A percentile compares a stretch with the other conserved stretches of the same genome.
Evolutionary conservation across 2,329 filamentous ascomycete species (phyloP).

Genomic region (Exophiala xenobiotica): DNA sequence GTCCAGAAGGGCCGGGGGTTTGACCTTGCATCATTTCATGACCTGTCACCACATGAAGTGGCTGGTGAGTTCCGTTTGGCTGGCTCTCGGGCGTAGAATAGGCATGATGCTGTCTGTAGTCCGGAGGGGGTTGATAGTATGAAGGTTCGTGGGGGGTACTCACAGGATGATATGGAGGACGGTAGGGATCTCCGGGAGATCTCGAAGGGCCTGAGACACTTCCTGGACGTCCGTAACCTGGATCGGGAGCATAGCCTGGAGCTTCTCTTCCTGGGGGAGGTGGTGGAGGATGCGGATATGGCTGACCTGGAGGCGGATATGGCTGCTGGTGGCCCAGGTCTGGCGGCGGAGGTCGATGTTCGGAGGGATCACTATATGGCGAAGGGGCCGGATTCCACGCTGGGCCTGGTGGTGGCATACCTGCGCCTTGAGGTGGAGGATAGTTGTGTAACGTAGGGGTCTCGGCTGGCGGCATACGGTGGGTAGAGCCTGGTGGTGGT

Average conservation of each 20-base stretch:
- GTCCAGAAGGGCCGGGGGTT: conserved; percentile 19
- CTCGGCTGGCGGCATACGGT: conserved; percentile 31
- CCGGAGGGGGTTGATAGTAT: conserved; percentile 26
- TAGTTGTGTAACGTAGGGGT: conserved; percentile 30
- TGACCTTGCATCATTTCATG: conserved; percentile 31
- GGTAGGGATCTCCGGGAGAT: conserved; percentile 29
- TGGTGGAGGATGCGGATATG: conserved; percentile 20
- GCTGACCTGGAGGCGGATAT: conserved; percentile 21
- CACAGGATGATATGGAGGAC: conserved; percentile 26
- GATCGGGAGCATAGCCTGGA: conserved; percentile 27
- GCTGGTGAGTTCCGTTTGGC: conserved; percentile 25
- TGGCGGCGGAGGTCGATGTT: conserved; percentile 26
- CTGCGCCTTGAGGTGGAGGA: conserved; percentile 21
- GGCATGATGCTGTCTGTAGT: conserved; percentile 27
- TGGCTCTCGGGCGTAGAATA: conserved; percentile 27
- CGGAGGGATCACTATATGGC: conserved; percentile 27
- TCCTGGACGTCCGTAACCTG: conserved; percentile 28
- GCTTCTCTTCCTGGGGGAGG: conserved; percentile 23
- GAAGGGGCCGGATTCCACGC: conserved; percentile 29
- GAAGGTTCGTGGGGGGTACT: conserved; percentile 26
- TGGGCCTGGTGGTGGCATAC: conserved; percentile 25
- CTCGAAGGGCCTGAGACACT: conserved; percentile 29
- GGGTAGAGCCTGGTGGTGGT: conserved; percentile 11
- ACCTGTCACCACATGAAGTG: conserved; percentile 27
- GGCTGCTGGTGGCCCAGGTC: conserved; percentile 23